Evolutionary conservation across 2,329 filamentous ascomycete species (phyloP).

Genomic region (Xylariaceae sp.): DNA sequence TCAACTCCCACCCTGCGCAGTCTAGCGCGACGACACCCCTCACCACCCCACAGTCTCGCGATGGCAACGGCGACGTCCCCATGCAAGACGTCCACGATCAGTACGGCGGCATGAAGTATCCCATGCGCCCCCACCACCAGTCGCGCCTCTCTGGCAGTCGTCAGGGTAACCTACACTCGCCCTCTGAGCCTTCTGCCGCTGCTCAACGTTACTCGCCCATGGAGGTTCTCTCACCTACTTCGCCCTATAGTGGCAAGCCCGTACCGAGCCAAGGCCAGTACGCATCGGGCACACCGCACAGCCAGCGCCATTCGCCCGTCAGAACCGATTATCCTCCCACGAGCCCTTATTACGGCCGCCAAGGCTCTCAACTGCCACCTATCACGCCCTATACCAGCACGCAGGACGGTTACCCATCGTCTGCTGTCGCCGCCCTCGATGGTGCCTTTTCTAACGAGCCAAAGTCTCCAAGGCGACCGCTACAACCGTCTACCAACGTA

Average conservation of each 20-base stretch:
- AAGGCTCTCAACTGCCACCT: constrained; percentile 68
- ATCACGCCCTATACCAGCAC: constrained; percentile 66
- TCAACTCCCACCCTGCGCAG: constrained; percentile 35
- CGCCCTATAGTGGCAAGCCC: constrained; percentile 69
- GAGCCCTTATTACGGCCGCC: constrained; percentile 56
- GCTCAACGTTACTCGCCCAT: constrained; percentile 95
- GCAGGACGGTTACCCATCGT: constrained; percentile 71
- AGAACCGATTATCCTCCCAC: constrained; percentile 60
- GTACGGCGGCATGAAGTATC: constrained; percentile 83
- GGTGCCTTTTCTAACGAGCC: constrained; percentile 57
- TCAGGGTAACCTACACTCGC: constrained; percentile 65
- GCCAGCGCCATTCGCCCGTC: constrained; percentile 75
- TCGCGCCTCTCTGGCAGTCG: constrained; percentile 60
- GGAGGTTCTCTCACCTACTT: constrained; percentile 80
- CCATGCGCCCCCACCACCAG: constrained; percentile 74
- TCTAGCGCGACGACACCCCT: constrained; percentile 40
- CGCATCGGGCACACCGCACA: constrained; percentile 41
- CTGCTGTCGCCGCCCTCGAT: constrained; percentile 69
- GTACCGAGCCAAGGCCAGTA: constrained; percentile 54
- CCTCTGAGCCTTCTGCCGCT: constrained; percentile 75
- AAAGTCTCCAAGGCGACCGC: constrained; percentile 57
- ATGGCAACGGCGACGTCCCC: constrained; percentile 71
- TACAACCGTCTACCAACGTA: constrained; percentile 40
- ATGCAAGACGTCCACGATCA: constrained; percentile 87
- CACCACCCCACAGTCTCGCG: constrained; percentile 58